Percentiles rank a stretch among this genome's conserved stretches.
Evolutionary conservation across 306 rosid species (phyloP).

Genomic region (Pueraria montana): DNA sequence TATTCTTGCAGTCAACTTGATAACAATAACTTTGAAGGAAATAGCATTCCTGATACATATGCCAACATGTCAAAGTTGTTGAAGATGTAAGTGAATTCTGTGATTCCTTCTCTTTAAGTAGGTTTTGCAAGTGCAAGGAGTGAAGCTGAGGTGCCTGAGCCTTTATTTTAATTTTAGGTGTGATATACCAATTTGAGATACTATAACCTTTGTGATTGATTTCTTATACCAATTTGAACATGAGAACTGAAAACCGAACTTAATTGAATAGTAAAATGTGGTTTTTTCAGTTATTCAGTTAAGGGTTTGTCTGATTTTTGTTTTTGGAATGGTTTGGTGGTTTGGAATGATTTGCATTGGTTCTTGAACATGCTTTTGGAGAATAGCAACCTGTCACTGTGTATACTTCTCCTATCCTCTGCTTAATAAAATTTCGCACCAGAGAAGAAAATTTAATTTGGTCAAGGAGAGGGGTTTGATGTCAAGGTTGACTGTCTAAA

Average conservation of each 20-base stretch:
- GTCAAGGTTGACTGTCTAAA: constrained; percentile 24
- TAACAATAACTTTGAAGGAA: constrained; percentile 82
- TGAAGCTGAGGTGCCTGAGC: constrained; percentile 21
- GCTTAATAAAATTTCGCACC: constrained; percentile 18
- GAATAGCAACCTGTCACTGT: background rate
- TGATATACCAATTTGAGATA: constrained; percentile 29
- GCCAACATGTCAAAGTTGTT: constrained; percentile 63
- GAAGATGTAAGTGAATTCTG: constrained; percentile 77
- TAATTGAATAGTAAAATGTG: background rate
- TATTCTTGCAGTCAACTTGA: constrained; percentile 86
- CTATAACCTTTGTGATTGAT: constrained; percentile 15
- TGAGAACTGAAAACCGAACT: background rate
- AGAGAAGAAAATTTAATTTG: constrained; percentile 18
- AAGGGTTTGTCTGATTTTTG: background rate
- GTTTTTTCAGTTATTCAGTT: background rate
- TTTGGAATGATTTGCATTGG: background rate
- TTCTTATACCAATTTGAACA: background rate
- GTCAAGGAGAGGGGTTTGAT: constrained; percentile 21
- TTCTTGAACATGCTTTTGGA: background rate
- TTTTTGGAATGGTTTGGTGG: background rate
- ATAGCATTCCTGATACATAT: constrained; percentile 73
- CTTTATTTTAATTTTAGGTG: constrained; percentile 24
- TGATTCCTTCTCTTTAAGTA: constrained; percentile 3
- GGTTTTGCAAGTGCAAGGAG: constrained; percentile 32
- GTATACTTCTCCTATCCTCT: background rate